A percentile compares a stretch with the other conserved stretches of the same genome.
phyloP scores from a whole-genome alignment of 352 stramenopile species.

The Phytopythium kandeliae region DNA sequence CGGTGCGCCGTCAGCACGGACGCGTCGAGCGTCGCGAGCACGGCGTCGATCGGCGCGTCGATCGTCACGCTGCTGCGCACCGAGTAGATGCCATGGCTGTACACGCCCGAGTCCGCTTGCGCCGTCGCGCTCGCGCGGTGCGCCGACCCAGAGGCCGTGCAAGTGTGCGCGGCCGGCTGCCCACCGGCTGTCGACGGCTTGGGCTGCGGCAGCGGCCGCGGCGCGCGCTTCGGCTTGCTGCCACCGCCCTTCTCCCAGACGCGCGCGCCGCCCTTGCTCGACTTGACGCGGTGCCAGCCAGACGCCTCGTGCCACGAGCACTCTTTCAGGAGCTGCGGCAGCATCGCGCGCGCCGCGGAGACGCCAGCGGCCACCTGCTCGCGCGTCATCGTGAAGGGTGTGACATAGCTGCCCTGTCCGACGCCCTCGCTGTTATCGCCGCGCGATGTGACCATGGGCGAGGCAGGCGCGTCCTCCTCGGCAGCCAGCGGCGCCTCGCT shows the following conservation, averaged over 20 bases:
- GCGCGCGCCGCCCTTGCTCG: slow-evolving; percentile 24
- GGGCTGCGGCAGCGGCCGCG: background rate
- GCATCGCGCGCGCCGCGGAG: slow-evolving; percentile 15
- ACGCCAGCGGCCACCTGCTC: slow-evolving; percentile 30
- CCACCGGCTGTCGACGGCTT: background rate
- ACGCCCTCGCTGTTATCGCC: background rate
- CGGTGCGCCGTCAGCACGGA: slow-evolving; percentile 47
- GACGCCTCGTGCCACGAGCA: slow-evolving; percentile 12
- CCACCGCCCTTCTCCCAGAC: slow-evolving; percentile 47
- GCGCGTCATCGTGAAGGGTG: slow-evolving; percentile 40
- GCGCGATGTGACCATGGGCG: background rate
- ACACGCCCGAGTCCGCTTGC: background rate
- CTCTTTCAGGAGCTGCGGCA: slow-evolving; percentile 26
- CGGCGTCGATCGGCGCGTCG: slow-evolving; percentile 35
- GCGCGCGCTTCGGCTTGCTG: slow-evolving; percentile 7
- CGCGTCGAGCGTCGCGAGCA: slow-evolving; percentile 61
- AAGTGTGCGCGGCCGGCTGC: background rate
- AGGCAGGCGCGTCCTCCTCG: slow-evolving; percentile 3
- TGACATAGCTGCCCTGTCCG: slow-evolving; percentile 39
- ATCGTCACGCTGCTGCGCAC: slow-evolving; percentile 59
- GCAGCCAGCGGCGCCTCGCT: background rate
- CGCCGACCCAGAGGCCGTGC: background rate
- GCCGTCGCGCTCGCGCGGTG: background rate
- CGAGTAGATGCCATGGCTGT: slow-evolving; percentile 17
- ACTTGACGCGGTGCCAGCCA: slow-evolving; percentile 26